Evolutionary conservation across 495 filamentous ascomycete genomes (phyloP).

Genomic region (Xanthoparmelia taractica): DNA sequence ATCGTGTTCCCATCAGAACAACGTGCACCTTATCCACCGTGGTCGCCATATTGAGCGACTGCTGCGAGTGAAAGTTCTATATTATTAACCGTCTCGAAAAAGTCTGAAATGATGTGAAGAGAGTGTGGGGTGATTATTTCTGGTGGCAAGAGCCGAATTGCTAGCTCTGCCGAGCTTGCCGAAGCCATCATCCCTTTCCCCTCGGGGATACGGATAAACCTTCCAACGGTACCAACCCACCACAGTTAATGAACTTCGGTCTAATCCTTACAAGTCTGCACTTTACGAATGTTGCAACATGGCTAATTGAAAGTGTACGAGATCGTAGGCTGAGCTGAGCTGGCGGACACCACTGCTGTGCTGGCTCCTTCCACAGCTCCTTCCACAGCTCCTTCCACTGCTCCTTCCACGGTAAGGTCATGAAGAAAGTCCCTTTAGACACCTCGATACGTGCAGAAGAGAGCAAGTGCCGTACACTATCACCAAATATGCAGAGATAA

Average conservation of each 20-base stretch:
- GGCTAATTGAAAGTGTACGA: neutral
- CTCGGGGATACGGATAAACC: no score
- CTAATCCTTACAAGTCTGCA: neutral
- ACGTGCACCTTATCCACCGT: constrained; percentile 83
- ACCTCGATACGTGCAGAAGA: neutral
- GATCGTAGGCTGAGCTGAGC: neutral
- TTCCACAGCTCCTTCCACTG: no score
- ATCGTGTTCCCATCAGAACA: constrained; percentile 20
- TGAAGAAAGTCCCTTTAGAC: neutral
- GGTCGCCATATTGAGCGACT: constrained; percentile 67
- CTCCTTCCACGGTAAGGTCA: neutral
- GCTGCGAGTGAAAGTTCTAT: no score
- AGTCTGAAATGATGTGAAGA: neutral
- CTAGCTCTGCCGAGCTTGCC: neutral
- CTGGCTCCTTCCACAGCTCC: no score
- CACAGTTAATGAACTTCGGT: neutral
- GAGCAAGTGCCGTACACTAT: neutral
- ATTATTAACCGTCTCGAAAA: neutral
- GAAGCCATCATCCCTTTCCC: no score
- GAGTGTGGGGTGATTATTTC: neutral
- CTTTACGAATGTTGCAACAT: neutral
- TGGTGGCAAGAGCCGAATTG: neutral
- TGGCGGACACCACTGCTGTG: neutral
- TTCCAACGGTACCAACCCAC: no score
- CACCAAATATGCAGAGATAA: neutral